Evolutionary conservation across 2,329 filamentous ascomycete species (phyloP).

Genomic region (Blumeria hordei): DNA sequence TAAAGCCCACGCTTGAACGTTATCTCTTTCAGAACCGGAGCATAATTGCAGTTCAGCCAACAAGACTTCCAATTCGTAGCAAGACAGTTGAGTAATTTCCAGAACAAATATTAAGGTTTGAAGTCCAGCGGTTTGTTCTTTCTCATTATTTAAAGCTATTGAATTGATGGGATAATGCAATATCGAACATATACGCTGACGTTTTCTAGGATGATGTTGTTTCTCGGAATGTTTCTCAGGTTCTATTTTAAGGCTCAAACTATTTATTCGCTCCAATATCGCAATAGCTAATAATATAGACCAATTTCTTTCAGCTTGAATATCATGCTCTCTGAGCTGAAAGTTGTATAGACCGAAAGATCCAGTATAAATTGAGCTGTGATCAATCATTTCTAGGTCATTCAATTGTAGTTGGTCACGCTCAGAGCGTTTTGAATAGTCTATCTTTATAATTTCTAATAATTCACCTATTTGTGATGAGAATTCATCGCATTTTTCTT

Average conservation of each 20-base stretch:
- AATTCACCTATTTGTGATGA: conserved; percentile 33
- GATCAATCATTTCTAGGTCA: conserved; percentile 31
- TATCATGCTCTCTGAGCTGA: conserved; percentile 26
- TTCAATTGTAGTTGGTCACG: conserved; percentile 54
- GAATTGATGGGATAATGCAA: conserved; percentile 11
- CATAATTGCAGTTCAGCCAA: conserved; percentile 32
- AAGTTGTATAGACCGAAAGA: conserved; percentile 26
- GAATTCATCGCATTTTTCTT: conserved; percentile 16
- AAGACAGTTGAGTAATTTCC: conserved; percentile 19
- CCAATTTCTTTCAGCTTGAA: conserved; percentile 34
- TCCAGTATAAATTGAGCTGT: conserved; percentile 9
- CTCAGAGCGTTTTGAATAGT: conserved; percentile 51
- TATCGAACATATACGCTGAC: conserved; percentile 9
- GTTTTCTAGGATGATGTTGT: conserved; percentile 11
- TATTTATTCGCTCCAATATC: conserved; percentile 23
- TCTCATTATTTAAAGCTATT: conserved; percentile 9
- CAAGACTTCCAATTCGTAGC: conserved; percentile 28
- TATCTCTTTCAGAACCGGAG: conserved; percentile 44
- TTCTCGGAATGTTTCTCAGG: conserved; percentile 3
- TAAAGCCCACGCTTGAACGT: conserved; percentile 58
- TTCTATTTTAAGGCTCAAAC: conserved; percentile 5
- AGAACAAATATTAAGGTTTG: conserved; percentile 29
- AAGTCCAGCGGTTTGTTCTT: conserved; percentile 16
- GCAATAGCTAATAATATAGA: conserved; percentile 32
- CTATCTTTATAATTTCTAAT: conserved; percentile 44